phyloP scores from a whole-genome alignment of 2,329 filamentous ascomycete species.

The Fusarium xylarioides region DNA sequence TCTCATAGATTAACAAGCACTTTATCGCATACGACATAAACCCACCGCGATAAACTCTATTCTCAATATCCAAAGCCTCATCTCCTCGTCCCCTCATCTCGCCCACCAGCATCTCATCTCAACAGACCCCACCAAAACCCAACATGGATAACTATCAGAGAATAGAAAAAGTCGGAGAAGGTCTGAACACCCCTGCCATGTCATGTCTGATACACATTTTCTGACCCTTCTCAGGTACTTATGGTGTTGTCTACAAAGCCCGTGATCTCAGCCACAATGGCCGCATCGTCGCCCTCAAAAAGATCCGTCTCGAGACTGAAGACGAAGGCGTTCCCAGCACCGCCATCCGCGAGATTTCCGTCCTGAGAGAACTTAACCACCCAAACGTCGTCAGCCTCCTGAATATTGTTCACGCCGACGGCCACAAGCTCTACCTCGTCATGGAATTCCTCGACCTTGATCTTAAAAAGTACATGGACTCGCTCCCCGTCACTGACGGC shows the following conservation, averaged over 20 bases:
- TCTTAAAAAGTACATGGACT: slow-evolving; percentile 96
- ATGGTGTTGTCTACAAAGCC: slow-evolving; percentile 95
- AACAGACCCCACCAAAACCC: background rate
- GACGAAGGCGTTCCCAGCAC: slow-evolving; percentile 94
- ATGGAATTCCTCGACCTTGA: slow-evolving; percentile 92
- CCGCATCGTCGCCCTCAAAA: slow-evolving; percentile 91
- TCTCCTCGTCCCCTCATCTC: background rate
- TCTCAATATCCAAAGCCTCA: background rate
- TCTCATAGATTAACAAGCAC: background rate
- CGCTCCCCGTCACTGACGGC: slow-evolving; percentile 83
- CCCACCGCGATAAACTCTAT: slow-evolving; percentile 8
- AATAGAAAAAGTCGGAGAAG: slow-evolving; percentile 96
- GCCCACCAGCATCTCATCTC: background rate
- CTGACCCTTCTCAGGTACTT: slow-evolving; percentile 72
- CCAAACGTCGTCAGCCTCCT: slow-evolving; percentile 86
- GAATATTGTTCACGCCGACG: slow-evolving; percentile 94
- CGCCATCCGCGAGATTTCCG: slow-evolving; percentile 91
- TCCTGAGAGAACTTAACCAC: slow-evolving; percentile 94
- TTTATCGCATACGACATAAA: background rate
- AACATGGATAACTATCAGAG: slow-evolving; percentile 96
- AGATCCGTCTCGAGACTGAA: slow-evolving; percentile 94
- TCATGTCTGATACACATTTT: background rate
- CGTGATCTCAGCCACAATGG: slow-evolving; percentile 82
- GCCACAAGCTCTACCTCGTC: slow-evolving; percentile 94
- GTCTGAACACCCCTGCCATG: slow-evolving; percentile 53